Base-by-base conservation (phyloP, 2,329 filamentous ascomycete genomes). In the Colletotrichum musae region DNA sequence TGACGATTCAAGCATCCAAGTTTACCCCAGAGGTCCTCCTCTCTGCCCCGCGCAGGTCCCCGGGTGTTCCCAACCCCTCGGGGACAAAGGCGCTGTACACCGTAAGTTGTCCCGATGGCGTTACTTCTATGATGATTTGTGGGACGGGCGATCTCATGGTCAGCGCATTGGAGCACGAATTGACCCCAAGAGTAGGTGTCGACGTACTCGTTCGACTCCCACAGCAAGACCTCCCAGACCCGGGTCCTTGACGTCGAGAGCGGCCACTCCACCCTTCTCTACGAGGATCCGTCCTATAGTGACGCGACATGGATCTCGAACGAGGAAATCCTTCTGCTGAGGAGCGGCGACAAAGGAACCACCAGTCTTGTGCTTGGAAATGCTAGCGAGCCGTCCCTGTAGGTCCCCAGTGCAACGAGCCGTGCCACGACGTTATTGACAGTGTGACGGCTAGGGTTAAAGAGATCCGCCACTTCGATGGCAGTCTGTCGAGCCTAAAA, bases 11-110 rank as follows among this genome's bases (percentile, higher is more conserved):
- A 73, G 91, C 91, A 10, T 84, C 86, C 73, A 92, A 91, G 73
- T 93, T 95, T 81, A 94, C 92, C 10, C 92, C 93, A 5, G 88
- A 94, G 84, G 91, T 93, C 73, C 85, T 96, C 67, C 87, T 96
- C 75, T 91, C 91, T 72, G 92, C 92, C 16, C 92, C 93, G 39
- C 89, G 93, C 65, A 89, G 93, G 56, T 93, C 91, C 12, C 79
- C 89, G 16, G 93, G 90, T 56, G 79, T 89, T 1, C 93, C 93
- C n/a, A 95, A 94, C 77, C 78, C 85, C 45, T 84, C 87, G 60
- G 92, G 91, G 51, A 89, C 87, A 62, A 84, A 73, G 67, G 85
- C 91, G 54, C 80, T 94, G 32, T 94, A 91, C 76, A 89, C 89
- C 50, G 88, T 90, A 74, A 73, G 80, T 73, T 21, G 13, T 47